Evolutionary conservation across 192 early-diverging fungal species (phyloP).

Genomic region (Entomortierella parvispora): DNA sequence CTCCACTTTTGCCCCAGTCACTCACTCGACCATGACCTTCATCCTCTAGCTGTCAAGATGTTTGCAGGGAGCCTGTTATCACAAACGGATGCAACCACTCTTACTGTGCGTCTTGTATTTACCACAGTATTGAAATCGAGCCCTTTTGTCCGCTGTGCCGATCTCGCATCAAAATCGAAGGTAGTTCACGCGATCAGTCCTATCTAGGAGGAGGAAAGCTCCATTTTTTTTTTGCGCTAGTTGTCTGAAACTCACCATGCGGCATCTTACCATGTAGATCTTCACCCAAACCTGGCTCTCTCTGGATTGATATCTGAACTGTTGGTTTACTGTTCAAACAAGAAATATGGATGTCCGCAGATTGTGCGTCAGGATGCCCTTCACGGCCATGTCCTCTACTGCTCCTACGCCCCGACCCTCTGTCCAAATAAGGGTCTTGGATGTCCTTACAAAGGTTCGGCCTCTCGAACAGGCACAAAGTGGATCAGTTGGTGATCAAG

Average conservation of each 20-base stretch:
- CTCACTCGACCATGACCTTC: not conserved
- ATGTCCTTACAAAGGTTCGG: constrained; percentile 60
- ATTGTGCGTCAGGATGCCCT: constrained; percentile 59
- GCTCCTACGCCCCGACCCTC: constrained; percentile 54
- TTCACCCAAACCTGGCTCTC: constrained; percentile 69
- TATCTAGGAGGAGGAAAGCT: not conserved
- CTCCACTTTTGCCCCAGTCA: not conserved
- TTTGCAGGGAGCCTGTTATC: constrained; percentile 66
- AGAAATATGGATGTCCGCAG: constrained; percentile 60
- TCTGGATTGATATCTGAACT: constrained; percentile 63
- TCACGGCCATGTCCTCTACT: constrained; percentile 57
- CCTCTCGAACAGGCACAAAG: not conserved
- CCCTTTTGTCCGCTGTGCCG: constrained; percentile 69
- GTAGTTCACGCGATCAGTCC: constrained; percentile 1
- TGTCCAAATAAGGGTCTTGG: constrained; percentile 60
- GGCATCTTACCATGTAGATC: constrained; percentile 40
- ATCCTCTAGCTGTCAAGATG: constrained; percentile 63
- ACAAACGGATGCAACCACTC: constrained; percentile 69
- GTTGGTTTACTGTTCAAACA: constrained; percentile 62
- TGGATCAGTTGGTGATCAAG: not conserved
- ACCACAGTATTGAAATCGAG: constrained; percentile 63
- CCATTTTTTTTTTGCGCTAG: not conserved
- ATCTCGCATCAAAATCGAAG: constrained; percentile 53
- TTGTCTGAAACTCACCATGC: not conserved
- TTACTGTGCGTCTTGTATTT: constrained; percentile 68